Evolutionary conservation across 371 early-diverging fungal species (phyloP), one percentile per base, ranked within the genome.

Genomic region (Fennellomyces sp.): DNA sequence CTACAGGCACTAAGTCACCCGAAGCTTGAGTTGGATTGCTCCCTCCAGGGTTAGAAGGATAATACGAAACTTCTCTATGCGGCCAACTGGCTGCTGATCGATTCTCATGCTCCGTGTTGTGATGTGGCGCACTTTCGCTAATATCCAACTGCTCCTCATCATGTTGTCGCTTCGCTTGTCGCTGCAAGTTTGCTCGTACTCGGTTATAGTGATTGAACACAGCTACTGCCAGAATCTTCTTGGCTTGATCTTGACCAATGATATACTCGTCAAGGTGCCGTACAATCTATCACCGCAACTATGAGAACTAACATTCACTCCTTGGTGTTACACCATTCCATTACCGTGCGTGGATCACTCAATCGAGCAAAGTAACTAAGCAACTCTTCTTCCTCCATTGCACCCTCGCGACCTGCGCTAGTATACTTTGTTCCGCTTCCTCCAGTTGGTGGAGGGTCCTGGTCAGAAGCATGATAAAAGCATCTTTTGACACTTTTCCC

Each of bases 191-290:
- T 28, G 82, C 83, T 17, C 81, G 77, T 15, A 93, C 83, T 5
- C 92, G 78, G 27, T 77, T 81, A 67, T 92, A 92, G 61, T 94
- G 94, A 61, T 91, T 91, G 69, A 85, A 89, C 7, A 94, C 86
- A 1, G 94, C 91, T 0, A 91, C 91, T 0, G 93, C 74, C 29
- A 94, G 72, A 17, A 85, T 85, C 73, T 86, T 84, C 65, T 94
- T 94, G 8, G 91, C 87, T 35, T 83, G 72, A 38, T 91, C 90
- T 68, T 94, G 93, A 5, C 93, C 93, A 53, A 94, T 89, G 25
- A 94, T 87, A 60, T 90, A 87, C 45, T 91, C 87, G 70, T 93
- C 87, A 61, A 94, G 63, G 56, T 88, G 83, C 55, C 82, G 75
- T 36, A 85, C 84, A 60, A 92, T 91, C 91, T 91, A 47, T 15